Evolutionary conservation across 306 rosid species (phyloP).

Genomic region (Lathyrus aphaca): DNA sequence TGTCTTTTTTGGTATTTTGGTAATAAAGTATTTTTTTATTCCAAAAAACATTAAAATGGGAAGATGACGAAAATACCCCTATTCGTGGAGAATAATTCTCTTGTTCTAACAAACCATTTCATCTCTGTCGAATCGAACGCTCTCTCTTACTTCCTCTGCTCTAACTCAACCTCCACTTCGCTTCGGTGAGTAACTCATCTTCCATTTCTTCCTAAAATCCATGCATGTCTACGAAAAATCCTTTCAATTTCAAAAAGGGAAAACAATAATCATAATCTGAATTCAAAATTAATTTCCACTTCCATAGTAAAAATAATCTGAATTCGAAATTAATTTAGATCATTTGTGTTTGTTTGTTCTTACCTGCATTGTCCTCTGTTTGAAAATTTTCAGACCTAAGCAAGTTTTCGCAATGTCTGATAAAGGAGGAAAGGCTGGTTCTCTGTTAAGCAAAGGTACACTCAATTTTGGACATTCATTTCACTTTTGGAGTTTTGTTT

Average conservation of each 20-base stretch:
- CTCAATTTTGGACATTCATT: constrained; percentile 31
- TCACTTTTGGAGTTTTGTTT: neutral
- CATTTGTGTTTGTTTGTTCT: constrained; percentile 20
- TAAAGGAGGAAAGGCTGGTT: constrained; percentile 68
- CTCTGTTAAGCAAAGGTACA: constrained; percentile 46
- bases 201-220: too few relatives aligned
- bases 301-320: neutral
- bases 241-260: neutral
- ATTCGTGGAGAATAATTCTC: too few relatives aligned
- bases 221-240: too few relatives aligned
- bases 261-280: neutral
- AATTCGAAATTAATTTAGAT: constrained; percentile 3
- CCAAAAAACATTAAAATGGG: too few relatives aligned
- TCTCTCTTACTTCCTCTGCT: too few relatives aligned
- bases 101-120: too few relatives aligned
- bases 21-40: too few relatives aligned
- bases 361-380: constrained; percentile 36
- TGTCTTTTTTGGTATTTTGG: too few relatives aligned
- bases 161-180: too few relatives aligned
- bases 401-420: constrained; percentile 54
- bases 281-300: neutral
- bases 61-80: too few relatives aligned
- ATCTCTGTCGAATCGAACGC: too few relatives aligned
- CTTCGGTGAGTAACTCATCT: too few relatives aligned
- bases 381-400: constrained; percentile 40